Base-by-base conservation (phyloP, 2,329 filamentous ascomycete genomes). In the Cladosporium sp. region DNA sequence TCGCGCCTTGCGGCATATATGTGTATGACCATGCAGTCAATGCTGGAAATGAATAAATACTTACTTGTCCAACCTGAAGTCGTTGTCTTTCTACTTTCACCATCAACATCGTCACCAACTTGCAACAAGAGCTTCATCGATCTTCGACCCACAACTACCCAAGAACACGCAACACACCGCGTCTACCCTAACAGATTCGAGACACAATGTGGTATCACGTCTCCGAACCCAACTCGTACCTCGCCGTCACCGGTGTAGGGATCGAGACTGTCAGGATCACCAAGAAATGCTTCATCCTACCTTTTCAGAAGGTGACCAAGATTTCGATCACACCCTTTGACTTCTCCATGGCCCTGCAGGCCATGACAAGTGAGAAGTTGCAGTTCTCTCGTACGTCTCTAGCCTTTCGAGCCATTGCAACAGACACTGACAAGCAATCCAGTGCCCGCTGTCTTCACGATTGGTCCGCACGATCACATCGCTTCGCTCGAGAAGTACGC, bases 341-440 rank as follows among this genome's bases (percentile, higher is more conserved):
- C 74, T 93, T 94, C 74, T 84, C 83, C 60, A 89, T 95, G 81
- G 86, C 86, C 59, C 78, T 95, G 1, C 89, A 92, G 70, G 90
- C 90, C 59, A 96, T 95, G 90, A 95, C 90, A 17, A 85, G 87
- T 67, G 91, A 95, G 76, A 95, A 95, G 73, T 81, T 94, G 3
- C 88, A 92, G 63, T 92, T 94, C 71, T 81, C 86, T 5, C 19
- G 54, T 49, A 17, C 39, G 54, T 39, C 0, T 11, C 9, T 7
- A n/a, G 5, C 17, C 20, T 12, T 17, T 34, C 9, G n/a, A 6
- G 11, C n/a, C 2, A 6, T 43, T 8, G 14, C 5, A 1, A 15
- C 34, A 17, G 3, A 15, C 9, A n/a, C 54, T 56, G 11, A 56
- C 42, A 38, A 30, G 11, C 34, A 14, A 49, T 2, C 7, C 12